A percentile compares a stretch with the other conserved stretches of the same genome.
Conservation (phyloP, 345 rosid species). For the Dipteronia sinensis region DNA sequence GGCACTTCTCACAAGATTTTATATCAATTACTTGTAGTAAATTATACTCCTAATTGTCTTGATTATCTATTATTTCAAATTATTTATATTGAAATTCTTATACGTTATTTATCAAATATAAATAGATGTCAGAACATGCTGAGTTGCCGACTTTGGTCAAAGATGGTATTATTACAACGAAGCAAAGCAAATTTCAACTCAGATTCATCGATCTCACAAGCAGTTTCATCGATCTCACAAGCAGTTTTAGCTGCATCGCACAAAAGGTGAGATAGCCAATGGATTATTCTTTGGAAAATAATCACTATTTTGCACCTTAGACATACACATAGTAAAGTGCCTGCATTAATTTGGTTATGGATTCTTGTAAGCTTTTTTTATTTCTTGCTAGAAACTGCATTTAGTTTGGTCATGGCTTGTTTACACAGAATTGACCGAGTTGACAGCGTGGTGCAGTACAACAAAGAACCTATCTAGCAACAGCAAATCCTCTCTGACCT, state of each 20-base stretch:
- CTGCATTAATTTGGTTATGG: not conserved
- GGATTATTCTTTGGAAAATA: no score
- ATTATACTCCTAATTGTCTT: not conserved
- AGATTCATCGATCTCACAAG: not conserved
- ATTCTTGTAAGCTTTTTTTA: not conserved
- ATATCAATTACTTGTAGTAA: not conserved
- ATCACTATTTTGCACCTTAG: not conserved
- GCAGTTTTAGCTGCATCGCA: not conserved
- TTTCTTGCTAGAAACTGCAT: not conserved
- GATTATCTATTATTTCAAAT: not conserved
- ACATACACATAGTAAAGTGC: not conserved
- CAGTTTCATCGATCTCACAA: not conserved
- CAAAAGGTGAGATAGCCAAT: not conserved
- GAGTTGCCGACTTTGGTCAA: not conserved
- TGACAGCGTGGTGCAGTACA: not conserved
- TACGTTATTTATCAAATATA: not conserved
- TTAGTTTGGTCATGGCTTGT: not conserved
- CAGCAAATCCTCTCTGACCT: not conserved
- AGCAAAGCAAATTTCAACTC: not conserved
- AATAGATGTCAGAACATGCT: not conserved
- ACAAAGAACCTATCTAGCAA: not conserved
- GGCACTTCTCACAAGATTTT: not conserved
- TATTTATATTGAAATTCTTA: not conserved
- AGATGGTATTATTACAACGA: not conserved
- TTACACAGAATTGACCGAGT: slow-evolving; percentile 7